Conservation (phyloP, 2,329 filamentous ascomycete species). For the Fusarium albidum region DNA sequence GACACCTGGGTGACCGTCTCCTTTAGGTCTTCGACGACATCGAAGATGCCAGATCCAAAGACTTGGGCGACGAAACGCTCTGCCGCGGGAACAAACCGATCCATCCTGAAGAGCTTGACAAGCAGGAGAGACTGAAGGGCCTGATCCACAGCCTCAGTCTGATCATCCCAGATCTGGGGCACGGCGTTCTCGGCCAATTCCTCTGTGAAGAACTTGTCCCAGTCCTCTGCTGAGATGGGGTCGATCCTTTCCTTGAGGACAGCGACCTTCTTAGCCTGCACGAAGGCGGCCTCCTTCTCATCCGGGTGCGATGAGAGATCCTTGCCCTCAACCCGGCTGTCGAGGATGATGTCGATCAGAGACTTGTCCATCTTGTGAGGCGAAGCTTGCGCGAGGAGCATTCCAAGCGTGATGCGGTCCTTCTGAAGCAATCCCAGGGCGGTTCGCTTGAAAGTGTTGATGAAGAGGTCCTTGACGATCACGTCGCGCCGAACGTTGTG, state of each 20-base stretch:
- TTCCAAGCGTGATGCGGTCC: slow-evolving; percentile 91
- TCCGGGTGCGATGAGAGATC: slow-evolving; percentile 78
- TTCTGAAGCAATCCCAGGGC: slow-evolving; percentile 91
- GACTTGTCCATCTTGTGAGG: slow-evolving; percentile 94
- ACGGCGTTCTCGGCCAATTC: slow-evolving; percentile 88
- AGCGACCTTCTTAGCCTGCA: slow-evolving; percentile 72
- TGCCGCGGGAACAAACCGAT: slow-evolving; percentile 91
- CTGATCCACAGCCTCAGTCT: slow-evolving; percentile 72
- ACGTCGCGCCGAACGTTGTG: slow-evolving; percentile 84
- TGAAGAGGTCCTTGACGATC: slow-evolving; percentile 90
- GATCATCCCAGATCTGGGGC: slow-evolving; percentile 76
- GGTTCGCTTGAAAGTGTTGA: slow-evolving; percentile 92
- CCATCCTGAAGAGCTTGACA: slow-evolving; percentile 93
- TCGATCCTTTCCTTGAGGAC: slow-evolving; percentile 78
- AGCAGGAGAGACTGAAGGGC: slow-evolving; percentile 85
- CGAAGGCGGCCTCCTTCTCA: slow-evolving; percentile 73
- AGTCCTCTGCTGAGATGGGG: slow-evolving; percentile 67
- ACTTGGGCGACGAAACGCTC: slow-evolving; percentile 89
- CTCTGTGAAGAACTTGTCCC: slow-evolving; percentile 84
- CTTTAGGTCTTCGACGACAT: slow-evolving; percentile 84
- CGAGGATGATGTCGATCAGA: slow-evolving; percentile 86
- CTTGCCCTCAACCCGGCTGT: slow-evolving; percentile 75
- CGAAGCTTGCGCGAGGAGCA: slow-evolving; percentile 94
- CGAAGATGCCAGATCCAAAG: slow-evolving; percentile 84
- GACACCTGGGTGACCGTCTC: slow-evolving; percentile 86